These are phyloP conservation scores for Saxophila tyrrhenica DNA, from an alignment of 495 filamentous ascomycete genomes.

Conservation along the genomic window DNA sequence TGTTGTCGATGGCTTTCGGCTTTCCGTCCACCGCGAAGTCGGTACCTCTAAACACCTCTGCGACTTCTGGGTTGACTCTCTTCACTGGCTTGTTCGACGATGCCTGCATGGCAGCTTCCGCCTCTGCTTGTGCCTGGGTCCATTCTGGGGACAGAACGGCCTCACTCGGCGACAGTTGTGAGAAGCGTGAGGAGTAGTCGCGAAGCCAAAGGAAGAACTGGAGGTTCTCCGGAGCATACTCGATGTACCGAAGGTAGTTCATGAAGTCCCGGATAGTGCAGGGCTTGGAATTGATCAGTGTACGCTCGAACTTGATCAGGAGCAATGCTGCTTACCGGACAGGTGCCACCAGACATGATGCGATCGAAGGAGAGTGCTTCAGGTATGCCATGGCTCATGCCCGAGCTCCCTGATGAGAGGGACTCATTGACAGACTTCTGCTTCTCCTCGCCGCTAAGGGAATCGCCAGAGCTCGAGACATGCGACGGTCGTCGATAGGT, in stretches of 20 bases:
- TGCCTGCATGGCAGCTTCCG: conserved; percentile 24
- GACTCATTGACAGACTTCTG: conserved; percentile 31
- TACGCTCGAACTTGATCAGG: background rate
- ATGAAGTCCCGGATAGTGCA: conserved; percentile 66
- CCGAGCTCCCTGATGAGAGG: conserved; percentile 27
- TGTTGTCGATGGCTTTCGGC: conserved; percentile 28
- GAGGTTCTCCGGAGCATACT: conserved; percentile 63
- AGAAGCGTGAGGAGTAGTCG: conserved; percentile 54
- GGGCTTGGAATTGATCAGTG: conserved; percentile 41
- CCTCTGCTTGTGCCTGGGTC: conserved; percentile 46
- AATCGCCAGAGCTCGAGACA: conserved; percentile 23
- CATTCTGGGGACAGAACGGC: conserved; percentile 49
- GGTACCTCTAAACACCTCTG: conserved; percentile 45
- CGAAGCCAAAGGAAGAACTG: conserved; percentile 69
- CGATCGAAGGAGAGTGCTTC: conserved; percentile 57
- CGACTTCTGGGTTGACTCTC: conserved; percentile 28
- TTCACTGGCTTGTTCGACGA: conserved; percentile 18
- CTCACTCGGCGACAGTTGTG: conserved; percentile 40
- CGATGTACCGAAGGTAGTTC: conserved; percentile 67
- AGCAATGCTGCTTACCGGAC: conserved; percentile 52
- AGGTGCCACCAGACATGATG: conserved; percentile 60
- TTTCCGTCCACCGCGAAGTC: conserved; percentile 38
- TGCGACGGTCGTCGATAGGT: conserved; percentile 37
- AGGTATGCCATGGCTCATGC: conserved; percentile 47
- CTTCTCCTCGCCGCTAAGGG: conserved; percentile 27